Base-by-base conservation (phyloP, 2,329 filamentous ascomycete genomes). In the Talaromyces sp. region DNA sequence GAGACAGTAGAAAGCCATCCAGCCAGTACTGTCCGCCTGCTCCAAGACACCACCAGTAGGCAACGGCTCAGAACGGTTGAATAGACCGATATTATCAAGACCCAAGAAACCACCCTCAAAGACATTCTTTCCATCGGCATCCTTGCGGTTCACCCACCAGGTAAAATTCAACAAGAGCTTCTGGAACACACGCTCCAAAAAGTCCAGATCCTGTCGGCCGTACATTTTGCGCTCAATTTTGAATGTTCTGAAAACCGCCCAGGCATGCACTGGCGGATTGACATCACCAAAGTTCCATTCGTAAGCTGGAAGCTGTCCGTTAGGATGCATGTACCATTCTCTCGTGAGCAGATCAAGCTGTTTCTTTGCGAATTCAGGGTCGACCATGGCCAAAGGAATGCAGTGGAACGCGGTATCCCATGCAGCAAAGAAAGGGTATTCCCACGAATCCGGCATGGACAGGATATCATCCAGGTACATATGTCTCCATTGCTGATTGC, bases 201-300 rank as follows among this genome's bases (percentile, higher is more conserved):
- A 98, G 78, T 98, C 95, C 37, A 97, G 83, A 75, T 98, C 94
- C 74, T 97, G 92, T 39, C 92, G 88, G 47, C 94, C 95, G 72
- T 97, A 98, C 83, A 98, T 87, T 81, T 98, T 98, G 70, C 95
- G 89, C 82, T 98, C 94, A 68, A 98, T 97, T 81, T 98, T 98
- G 88, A 98, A 98, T 0, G 91, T 92, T 65, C 95, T 86, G 83
- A 98, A 98, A 0, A 92, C 92, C 1, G 94, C 89, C 94, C 94
- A 98, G 0, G 94, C 95, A 76, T 98, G 94, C 1, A 98, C 94
- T 0, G 94, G 94, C 31, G 94, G 94, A 71, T 98, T 98, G 68
- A 97, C 94, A 72, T 98, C 95, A 62, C 93, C 90, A 80, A 97
- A 98, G 75, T 98, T 97, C 94, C 94, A 98, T 76, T 98, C 94